Base-by-base conservation (phyloP, 331 rosid species). In the Cydonia oblonga region DNA sequence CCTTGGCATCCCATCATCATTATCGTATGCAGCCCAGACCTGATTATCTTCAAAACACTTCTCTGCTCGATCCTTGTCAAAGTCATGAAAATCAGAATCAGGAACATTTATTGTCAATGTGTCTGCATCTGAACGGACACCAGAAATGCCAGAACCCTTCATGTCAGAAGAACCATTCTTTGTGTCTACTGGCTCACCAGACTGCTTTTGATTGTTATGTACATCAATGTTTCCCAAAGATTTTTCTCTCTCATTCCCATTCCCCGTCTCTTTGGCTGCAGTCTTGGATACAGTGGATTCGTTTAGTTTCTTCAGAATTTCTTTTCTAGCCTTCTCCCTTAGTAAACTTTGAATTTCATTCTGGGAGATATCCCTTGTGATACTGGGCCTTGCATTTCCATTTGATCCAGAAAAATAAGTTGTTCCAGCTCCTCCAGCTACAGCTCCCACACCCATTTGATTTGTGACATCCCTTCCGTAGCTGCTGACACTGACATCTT, bases 1-100 rank as follows among this genome's bases (percentile, higher is more conserved):
- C 32, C 85, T 79, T 64, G 85, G 85, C 85, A 82, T 82, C 65
- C 85, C 85, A 15, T 82, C 85, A 66, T 78, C 80, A 3, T 46
- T 65, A 26, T 81, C 85, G 57, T 81, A 81, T n/a, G 79, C 82
- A 9, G 85, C 76, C 85, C 85, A 81, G 9, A 81, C 79, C 77
- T 81, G 85, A 78, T 70, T 77, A 6, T 77, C 82, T 69, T 49
- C 85, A 28, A 81, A 77, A 33, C 70, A 73, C 70, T 38, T 65
- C 57, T 77, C 85, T 22, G 77, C 57, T 65, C 85, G 70, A 56
- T 81, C 85, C 77, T 64, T 77, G 79, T 81, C 85, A 57, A 81
- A 81, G 57, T 77, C 85, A 59, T 81, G 82, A 69, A 81, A 81
- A 77, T 81, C 85, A 3, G 85, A 58, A 65, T 77, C 82, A 0